Evolutionary conservation across 2,329 filamentous ascomycete species (phyloP).

Genomic region (Fusarium sarcochroum): DNA sequence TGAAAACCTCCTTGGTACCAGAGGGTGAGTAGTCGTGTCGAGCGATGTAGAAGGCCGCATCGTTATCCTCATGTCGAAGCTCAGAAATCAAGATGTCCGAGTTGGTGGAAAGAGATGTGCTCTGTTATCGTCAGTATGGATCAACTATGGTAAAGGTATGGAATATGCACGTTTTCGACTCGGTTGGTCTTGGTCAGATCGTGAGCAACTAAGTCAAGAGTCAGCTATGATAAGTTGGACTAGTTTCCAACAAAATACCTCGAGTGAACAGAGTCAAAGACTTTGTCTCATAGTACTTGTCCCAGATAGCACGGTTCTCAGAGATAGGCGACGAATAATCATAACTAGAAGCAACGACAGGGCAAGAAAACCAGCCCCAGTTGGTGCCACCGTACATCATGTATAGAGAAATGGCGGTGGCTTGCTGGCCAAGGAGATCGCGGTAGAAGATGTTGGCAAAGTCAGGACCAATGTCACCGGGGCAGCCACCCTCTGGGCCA

Average conservation of each 20-base stretch:
- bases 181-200: slow-evolving; percentile 70
- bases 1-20: slow-evolving; percentile 65
- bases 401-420: slow-evolving; percentile 73
- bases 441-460: slow-evolving; percentile 76
- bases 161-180: slow-evolving; percentile 50
- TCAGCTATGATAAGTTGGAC: background rate
- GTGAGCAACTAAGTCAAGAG: slow-evolving; percentile 58
- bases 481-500: slow-evolving; percentile 69
- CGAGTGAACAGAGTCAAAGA: slow-evolving; percentile 72
- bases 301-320: slow-evolving; percentile 69
- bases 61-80: slow-evolving; percentile 70
- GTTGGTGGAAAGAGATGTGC: slow-evolving; percentile 58
- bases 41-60: slow-evolving; percentile 71
- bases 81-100: slow-evolving; percentile 66
- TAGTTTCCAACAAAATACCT: background rate
- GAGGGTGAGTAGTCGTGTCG: slow-evolving; percentile 68
- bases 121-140: slow-evolving; percentile 5
- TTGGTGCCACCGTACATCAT: slow-evolving; percentile 77
- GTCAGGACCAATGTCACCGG: slow-evolving; percentile 67
- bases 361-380: slow-evolving; percentile 71
- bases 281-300: slow-evolving; percentile 75
- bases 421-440: slow-evolving; percentile 71
- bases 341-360: slow-evolving; percentile 72
- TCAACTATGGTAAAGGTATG: slow-evolving; percentile 62
- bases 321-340: slow-evolving; percentile 75